Evolutionary conservation across 1,284 basidiomycete genomes (phyloP).

Genomic region (Ceraceosorus bombacis): DNA sequence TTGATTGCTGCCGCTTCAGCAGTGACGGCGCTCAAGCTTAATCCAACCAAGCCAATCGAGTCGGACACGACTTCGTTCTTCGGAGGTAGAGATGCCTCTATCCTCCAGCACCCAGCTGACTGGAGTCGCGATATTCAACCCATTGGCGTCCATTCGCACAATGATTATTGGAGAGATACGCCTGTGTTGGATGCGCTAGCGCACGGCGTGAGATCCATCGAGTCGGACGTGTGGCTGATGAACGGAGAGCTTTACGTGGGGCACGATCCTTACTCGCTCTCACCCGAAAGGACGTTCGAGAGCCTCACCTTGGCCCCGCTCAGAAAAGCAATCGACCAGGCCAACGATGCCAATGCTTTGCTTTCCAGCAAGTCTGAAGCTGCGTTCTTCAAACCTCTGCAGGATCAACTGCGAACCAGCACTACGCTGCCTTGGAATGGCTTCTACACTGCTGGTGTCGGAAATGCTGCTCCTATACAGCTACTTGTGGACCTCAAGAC

Average conservation of each 20-base stretch:
- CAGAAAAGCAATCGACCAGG: conserved; percentile 23
- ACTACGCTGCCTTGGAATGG: conserved; percentile 3
- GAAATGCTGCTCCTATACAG: conserved; percentile 23
- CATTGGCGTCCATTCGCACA: conserved; percentile 32
- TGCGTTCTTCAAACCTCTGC: conserved; percentile 18
- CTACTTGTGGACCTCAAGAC: conserved; percentile 40
- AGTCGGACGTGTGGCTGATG: conserved; percentile 37
- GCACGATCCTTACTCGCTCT: conserved; percentile 29
- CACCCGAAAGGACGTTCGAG: conserved; percentile 26
- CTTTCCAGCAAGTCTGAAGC: conserved; percentile 13
- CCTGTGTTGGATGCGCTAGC: conserved; percentile 32
- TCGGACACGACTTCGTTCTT: conserved; percentile 5
- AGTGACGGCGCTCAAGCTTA: not conserved
- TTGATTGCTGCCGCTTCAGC: not conserved
- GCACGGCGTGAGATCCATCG: conserved; percentile 25
- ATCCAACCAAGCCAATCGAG: not conserved
- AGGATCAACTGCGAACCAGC: not conserved
- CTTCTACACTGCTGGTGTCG: conserved; percentile 23
- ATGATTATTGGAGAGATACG: conserved; percentile 30
- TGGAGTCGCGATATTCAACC: conserved; percentile 21
- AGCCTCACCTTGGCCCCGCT: conserved; percentile 26
- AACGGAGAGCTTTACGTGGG: conserved; percentile 30
- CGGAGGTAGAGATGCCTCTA: conserved; percentile 15
- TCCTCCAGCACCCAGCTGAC: conserved; percentile 19
- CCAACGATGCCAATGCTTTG: conserved; percentile 24